Evolutionary conservation across 2,329 filamentous ascomycete genomes (phyloP).

Genomic region (Cladosporium sp.): DNA sequence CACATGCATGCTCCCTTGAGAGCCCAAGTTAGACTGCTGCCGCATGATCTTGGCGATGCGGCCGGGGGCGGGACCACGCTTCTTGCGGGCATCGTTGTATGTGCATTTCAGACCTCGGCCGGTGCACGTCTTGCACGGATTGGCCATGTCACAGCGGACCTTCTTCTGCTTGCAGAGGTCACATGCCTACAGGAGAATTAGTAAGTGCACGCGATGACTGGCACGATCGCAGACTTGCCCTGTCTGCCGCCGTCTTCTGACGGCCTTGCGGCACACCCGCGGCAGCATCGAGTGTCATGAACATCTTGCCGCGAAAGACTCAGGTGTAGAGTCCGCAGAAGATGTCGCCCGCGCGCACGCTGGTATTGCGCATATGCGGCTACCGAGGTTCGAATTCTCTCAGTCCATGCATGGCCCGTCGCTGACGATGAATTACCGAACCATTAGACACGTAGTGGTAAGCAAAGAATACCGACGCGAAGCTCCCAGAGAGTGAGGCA

Average conservation of each 20-base stretch:
- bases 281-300: conserved; percentile 19
- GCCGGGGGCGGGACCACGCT: conserved; percentile 33
- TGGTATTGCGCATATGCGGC: too few relatives aligned
- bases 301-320: conserved; percentile 13
- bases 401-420: too few relatives aligned
- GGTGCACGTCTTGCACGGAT: conserved; percentile 35
- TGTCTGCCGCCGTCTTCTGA: conserved; percentile 18
- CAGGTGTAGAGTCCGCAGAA: background rate
- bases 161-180: conserved; percentile 37
- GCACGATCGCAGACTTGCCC: conserved; percentile 16
- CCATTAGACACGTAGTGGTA: background rate
- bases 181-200: conserved; percentile 21
- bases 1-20: background rate
- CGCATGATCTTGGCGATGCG: conserved; percentile 35
- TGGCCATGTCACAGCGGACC: conserved; percentile 35
- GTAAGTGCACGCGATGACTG: too few relatives aligned
- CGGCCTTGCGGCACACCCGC: conserved; percentile 13
- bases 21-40: conserved; percentile 21
- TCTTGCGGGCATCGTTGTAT: conserved; percentile 38
- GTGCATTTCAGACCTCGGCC: conserved; percentile 36
- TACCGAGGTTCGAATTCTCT: too few relatives aligned
- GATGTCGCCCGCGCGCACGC: too few relatives aligned
- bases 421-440: background rate
- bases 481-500: background rate
- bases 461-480: too few relatives aligned